A percentile compares a stretch with the other conserved stretches of the same genome.
phyloP scores from a whole-genome alignment of 2,329 filamentous ascomycete genomes.

The Allantophomopsis lycopodina region DNA sequence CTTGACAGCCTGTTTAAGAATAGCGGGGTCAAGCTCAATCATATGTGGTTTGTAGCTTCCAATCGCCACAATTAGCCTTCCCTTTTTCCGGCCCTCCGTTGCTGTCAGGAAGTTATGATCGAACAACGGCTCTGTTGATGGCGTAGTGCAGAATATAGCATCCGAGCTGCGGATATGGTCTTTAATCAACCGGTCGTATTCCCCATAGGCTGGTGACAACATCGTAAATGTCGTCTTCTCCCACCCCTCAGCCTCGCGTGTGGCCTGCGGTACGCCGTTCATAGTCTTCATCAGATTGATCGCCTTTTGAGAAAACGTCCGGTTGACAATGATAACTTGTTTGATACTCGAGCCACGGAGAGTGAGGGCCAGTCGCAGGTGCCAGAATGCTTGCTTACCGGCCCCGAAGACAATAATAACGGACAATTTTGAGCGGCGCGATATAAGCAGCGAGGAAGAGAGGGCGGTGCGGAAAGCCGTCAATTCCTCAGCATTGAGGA shows the following conservation, averaged over 20 bases:
- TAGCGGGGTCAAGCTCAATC: slow-evolving; percentile 68
- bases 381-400: slow-evolving; percentile 89
- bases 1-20: slow-evolving; percentile 50
- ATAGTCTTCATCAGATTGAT: slow-evolving; percentile 34
- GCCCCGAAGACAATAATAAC: slow-evolving; percentile 76
- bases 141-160: slow-evolving; percentile 82
- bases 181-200: slow-evolving; percentile 50
- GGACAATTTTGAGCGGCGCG: slow-evolving; percentile 53
- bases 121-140: slow-evolving; percentile 62
- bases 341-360: slow-evolving; percentile 58
- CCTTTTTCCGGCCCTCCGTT: slow-evolving; percentile 54
- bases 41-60: slow-evolving; percentile 60
- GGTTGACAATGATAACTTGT: slow-evolving; percentile 73
- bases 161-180: slow-evolving; percentile 60
- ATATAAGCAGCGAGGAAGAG: slow-evolving; percentile 52
- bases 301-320: slow-evolving; percentile 47
- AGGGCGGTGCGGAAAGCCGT: slow-evolving; percentile 74
- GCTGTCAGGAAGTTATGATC: slow-evolving; percentile 50
- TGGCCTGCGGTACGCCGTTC: slow-evolving; percentile 20
- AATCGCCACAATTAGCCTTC: slow-evolving; percentile 58
- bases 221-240: slow-evolving; percentile 51
- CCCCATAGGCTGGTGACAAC: slow-evolving; percentile 57
- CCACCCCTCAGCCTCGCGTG: slow-evolving; percentile 48
- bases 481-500: slow-evolving; percentile 60
- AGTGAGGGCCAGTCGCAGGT: slow-evolving; percentile 71